Evolutionary conservation across 495 filamentous ascomycete species (phyloP).

Genomic region (Aspergillus ostianus): DNA sequence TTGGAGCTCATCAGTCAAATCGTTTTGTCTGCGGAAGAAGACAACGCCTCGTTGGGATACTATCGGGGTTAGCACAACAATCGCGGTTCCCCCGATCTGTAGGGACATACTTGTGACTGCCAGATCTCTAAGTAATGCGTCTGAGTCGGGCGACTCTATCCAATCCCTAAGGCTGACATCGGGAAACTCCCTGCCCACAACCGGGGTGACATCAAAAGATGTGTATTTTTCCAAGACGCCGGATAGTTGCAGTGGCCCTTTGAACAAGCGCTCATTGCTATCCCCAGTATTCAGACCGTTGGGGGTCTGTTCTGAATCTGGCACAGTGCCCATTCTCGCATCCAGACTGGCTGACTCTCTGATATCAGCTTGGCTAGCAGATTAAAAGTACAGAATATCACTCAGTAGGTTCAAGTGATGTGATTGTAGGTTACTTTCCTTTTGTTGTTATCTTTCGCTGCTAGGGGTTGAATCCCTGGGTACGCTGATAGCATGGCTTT

Average conservation of each 20-base stretch:
- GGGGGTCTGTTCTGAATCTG: no score
- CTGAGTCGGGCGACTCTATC: slow-evolving; percentile 52
- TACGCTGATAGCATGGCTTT: not conserved
- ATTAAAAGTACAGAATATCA: no score
- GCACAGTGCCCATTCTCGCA: not conserved
- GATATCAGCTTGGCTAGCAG: no score
- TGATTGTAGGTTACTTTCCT: no score
- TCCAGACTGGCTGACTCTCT: not conserved
- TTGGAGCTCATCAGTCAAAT: slow-evolving; percentile 57
- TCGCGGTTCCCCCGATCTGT: not conserved
- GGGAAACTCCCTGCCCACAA: slow-evolving; percentile 57
- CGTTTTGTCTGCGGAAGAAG: slow-evolving; percentile 69
- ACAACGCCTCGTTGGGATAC: slow-evolving; percentile 73
- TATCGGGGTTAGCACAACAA: slow-evolving; percentile 19
- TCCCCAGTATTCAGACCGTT: no score
- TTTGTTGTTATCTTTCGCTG: no score
- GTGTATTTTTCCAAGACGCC: slow-evolving; percentile 39
- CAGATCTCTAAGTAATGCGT: slow-evolving; percentile 57
- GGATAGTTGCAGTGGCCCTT: slow-evolving; percentile 18
- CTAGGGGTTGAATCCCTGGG: no score
- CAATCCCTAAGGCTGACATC: slow-evolving; percentile 46
- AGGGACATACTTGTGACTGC: slow-evolving; percentile 41
- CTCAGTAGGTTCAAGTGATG: no score
- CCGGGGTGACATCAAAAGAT: slow-evolving; percentile 25
- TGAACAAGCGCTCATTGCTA: not conserved